These are phyloP conservation scores for Senecio squalidus DNA, from an alignment of 140 eudicot genomes.

Conservation along the genomic window DNA sequence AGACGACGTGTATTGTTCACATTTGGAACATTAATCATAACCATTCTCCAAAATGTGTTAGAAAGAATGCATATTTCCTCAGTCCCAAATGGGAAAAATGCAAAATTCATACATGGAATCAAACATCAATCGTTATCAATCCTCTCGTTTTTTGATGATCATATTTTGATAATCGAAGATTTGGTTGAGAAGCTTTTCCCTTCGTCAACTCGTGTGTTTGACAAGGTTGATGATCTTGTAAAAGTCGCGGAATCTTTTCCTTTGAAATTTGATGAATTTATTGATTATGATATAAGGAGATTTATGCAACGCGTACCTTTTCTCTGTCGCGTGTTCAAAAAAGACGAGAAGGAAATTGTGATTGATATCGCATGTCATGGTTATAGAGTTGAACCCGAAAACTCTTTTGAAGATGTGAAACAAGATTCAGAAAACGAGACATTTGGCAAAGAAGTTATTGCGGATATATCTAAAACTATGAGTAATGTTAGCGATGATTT, in stretches of 20 bases:
- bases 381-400: conserved; percentile 18
- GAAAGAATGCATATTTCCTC: conserved; percentile 22
- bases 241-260: conserved; percentile 38
- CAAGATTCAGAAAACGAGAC: conserved; percentile 1
- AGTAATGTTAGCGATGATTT: conserved; percentile 2
- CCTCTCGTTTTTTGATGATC: conserved; percentile 50
- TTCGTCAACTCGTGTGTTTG: conserved; percentile 32
- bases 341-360: conserved; percentile 40
- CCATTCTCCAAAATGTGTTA: conserved; percentile 21
- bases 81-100: conserved; percentile 34
- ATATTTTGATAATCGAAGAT: conserved; percentile 32
- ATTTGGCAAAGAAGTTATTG: conserved; percentile 4
- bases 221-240: conserved; percentile 36
- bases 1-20: conserved; percentile 48
- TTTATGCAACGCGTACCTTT: conserved; percentile 37
- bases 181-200: conserved; percentile 41
- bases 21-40: conserved; percentile 31
- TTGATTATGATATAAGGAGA: conserved; percentile 24
- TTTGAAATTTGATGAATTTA: conserved; percentile 30
- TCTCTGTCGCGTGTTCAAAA: conserved; percentile 31
- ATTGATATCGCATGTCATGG: conserved; percentile 42
- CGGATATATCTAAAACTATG: not conserved
- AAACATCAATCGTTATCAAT: conserved; percentile 32
- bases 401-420: conserved; percentile 7
- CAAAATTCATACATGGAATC: conserved; percentile 21